Conservation (phyloP, 139 green algal genomes). For the Chara braunii region DNA sequence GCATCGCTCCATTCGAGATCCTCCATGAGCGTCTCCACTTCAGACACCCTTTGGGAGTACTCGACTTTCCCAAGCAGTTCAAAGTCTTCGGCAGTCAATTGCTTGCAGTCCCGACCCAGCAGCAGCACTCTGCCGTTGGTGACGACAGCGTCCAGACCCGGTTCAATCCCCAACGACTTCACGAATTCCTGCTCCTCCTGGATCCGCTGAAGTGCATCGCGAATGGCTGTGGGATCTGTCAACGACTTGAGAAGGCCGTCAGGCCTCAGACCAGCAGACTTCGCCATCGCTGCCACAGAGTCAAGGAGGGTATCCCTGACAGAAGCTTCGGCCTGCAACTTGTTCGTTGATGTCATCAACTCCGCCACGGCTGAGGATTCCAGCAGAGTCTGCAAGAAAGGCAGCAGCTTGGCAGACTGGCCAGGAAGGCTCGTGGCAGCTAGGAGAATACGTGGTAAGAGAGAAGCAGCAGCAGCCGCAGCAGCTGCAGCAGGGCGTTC, state of each 20-base stretch:
- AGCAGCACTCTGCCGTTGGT: constrained; percentile 40
- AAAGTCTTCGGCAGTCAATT: constrained; percentile 59
- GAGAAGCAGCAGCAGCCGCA: too few relatives aligned
- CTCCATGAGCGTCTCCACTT: constrained; percentile 1
- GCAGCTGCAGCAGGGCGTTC: neutral
- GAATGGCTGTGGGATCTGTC: neutral
- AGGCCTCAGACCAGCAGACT: constrained; percentile 6
- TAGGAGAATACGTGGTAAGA: constrained; percentile 6
- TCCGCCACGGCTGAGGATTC: neutral
- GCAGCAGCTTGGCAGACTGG: constrained; percentile 31
- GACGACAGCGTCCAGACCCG: neutral
- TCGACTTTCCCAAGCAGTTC: constrained; percentile 51
- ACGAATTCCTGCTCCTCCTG: neutral
- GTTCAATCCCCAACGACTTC: neutral
- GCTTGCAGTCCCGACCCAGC: neutral
- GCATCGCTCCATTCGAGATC: neutral
- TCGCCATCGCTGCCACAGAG: neutral
- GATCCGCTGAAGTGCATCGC: neutral
- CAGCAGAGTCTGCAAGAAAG: constrained; percentile 38
- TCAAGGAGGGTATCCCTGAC: neutral
- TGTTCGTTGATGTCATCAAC: neutral
- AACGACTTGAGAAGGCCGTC: neutral
- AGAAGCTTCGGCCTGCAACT: neutral
- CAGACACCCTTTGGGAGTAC: neutral
- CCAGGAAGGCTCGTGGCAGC: constrained; percentile 2